These are phyloP conservation scores for Claviceps purpurea DNA, from an alignment of 2,329 filamentous ascomycete species.

Conservation along the genomic window DNA sequence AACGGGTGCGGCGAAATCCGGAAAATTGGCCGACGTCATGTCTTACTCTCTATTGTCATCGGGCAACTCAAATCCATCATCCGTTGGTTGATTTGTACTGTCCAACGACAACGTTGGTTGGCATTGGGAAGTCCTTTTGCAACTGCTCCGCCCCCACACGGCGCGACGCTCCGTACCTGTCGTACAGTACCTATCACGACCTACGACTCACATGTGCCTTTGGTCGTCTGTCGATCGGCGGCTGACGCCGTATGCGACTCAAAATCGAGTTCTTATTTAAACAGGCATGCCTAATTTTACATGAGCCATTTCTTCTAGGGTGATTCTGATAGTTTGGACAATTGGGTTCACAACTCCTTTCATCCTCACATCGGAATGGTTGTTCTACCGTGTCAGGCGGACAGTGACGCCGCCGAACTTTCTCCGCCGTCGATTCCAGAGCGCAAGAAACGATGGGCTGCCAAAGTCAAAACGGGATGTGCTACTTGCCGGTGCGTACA, in stretches of 20 bases:
- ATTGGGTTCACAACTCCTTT: not conserved
- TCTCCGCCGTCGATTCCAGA: not conserved
- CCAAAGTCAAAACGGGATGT: conserved; percentile 6
- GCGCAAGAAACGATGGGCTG: conserved; percentile 3
- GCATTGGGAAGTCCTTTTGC: too few species aligned
- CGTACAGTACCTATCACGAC: too few species aligned
- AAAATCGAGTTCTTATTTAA: too few species aligned
- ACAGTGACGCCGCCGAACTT: too few species aligned
- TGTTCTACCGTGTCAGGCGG: not conserved
- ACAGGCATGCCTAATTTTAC: too few species aligned
- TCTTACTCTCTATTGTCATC: not conserved
- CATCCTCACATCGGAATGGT: not conserved
- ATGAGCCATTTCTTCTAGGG: not conserved
- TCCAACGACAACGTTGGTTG: too few species aligned
- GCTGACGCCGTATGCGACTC: not conserved
- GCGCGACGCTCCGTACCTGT: too few species aligned
- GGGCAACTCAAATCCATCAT: not conserved
- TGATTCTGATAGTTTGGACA: too few species aligned
- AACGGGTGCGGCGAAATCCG: not conserved
- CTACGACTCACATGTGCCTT: not conserved
- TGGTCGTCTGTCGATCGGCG: not conserved
- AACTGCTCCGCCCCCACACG: too few species aligned
- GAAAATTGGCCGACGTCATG: not conserved
- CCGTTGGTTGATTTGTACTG: too few species aligned
- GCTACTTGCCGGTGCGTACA: conserved; percentile 4